Percentiles rank a stretch among this genome's conserved stretches.
Evolutionary conservation across 495 filamentous ascomycete genomes (phyloP).

Genomic region (Jackrogersella multiformis): DNA sequence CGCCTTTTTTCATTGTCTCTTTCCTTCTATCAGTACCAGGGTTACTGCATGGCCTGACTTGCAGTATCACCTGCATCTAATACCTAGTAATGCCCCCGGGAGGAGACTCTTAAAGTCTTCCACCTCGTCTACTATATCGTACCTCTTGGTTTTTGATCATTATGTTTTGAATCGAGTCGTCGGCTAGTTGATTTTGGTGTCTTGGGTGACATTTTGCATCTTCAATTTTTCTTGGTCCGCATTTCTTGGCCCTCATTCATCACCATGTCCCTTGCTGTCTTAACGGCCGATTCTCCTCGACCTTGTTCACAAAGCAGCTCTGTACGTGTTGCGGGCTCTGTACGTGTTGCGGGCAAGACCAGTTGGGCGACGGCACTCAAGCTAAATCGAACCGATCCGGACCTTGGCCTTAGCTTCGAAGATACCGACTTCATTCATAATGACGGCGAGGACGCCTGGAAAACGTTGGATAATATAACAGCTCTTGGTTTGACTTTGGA

Average conservation of each 20-base stretch:
- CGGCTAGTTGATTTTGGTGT: slow-evolving; percentile 41
- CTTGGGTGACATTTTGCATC: slow-evolving; percentile 50
- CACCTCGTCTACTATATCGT: slow-evolving; percentile 37
- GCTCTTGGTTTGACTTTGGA: slow-evolving; percentile 50
- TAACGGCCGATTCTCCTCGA: slow-evolving; percentile 39
- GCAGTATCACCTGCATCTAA: slow-evolving; percentile 40
- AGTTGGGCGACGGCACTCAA: slow-evolving; percentile 47
- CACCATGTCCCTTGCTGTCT: slow-evolving; percentile 46
- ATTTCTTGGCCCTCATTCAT: slow-evolving; percentile 43
- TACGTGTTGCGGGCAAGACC: slow-evolving; percentile 46
- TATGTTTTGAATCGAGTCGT: slow-evolving; percentile 47
- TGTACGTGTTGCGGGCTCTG: slow-evolving; percentile 46
- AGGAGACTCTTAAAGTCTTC: slow-evolving; percentile 38
- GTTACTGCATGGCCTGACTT: slow-evolving; percentile 34
- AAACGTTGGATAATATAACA: slow-evolving; percentile 56
- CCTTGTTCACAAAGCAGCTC: slow-evolving; percentile 47
- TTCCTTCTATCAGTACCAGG: slow-evolving; percentile 43
- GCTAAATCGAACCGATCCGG: slow-evolving; percentile 44
- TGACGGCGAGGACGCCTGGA: slow-evolving; percentile 43
- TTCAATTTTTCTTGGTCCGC: slow-evolving; percentile 51
- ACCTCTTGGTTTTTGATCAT: slow-evolving; percentile 45
- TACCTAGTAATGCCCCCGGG: slow-evolving; percentile 42
- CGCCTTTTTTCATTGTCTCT: no score
- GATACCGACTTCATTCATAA: slow-evolving; percentile 29
- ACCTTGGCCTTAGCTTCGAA: slow-evolving; percentile 42